Evolutionary conservation across 495 filamentous ascomycete species (phyloP).

Genomic region (Halenospora varia): DNA sequence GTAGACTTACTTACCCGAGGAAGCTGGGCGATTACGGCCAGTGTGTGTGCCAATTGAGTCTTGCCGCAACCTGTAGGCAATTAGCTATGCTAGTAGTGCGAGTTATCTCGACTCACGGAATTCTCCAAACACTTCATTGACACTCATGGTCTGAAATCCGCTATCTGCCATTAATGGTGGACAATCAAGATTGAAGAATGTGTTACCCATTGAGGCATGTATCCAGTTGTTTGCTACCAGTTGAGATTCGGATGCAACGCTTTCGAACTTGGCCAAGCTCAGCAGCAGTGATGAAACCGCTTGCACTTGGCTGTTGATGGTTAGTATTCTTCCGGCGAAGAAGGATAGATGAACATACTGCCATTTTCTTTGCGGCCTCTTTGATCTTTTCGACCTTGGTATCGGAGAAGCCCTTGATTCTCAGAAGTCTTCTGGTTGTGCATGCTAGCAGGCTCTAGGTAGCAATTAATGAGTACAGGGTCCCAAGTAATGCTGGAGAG

Average conservation of each 20-base stretch:
- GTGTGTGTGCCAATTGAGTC: conserved; percentile 65
- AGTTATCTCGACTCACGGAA: conserved; percentile 44
- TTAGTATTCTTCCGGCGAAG: background rate
- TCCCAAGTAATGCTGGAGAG: background rate
- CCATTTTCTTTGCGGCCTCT: conserved; percentile 68
- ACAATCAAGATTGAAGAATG: background rate
- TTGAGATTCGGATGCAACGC: conserved; percentile 64
- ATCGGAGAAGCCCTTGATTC: conserved; percentile 79
- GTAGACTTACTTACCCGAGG: conserved; percentile 31
- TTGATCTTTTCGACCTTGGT: conserved; percentile 81
- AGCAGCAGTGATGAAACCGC: conserved; percentile 73
- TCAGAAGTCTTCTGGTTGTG: conserved; percentile 61
- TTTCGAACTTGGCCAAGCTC: conserved; percentile 68
- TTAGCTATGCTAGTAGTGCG: background rate
- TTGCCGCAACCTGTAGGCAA: conserved; percentile 56
- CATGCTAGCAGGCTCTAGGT: conserved; percentile 60
- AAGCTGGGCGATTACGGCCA: conserved; percentile 62
- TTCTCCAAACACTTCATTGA: conserved; percentile 73
- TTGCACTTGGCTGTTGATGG: conserved; percentile 51
- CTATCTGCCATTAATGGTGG: conserved; percentile 31
- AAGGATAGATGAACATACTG: conserved; percentile 48
- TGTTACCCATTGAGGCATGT: conserved; percentile 62
- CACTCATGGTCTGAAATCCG: conserved; percentile 77
- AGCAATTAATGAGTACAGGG: conserved; percentile 6
- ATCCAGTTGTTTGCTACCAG: conserved; percentile 74